Conservation (phyloP, 495 filamentous ascomycete species). For the Tuber microsphaerosporum region DNA sequence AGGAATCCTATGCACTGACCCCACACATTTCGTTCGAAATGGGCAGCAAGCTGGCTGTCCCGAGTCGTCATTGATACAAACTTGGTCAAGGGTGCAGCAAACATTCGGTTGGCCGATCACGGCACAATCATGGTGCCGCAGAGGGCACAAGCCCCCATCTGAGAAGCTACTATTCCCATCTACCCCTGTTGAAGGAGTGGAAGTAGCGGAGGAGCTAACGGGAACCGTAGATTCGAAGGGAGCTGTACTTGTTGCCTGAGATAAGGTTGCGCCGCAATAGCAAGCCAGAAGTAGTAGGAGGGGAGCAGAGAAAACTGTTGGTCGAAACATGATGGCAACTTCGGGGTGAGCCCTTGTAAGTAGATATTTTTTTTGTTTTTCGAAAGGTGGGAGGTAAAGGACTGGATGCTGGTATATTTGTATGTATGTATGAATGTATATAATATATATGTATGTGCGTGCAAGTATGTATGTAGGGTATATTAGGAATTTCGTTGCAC, state of each 20-base stretch:
- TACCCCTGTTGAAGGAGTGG: neutral
- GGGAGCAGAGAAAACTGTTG: neutral
- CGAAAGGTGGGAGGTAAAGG: neutral
- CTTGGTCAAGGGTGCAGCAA: constrained; percentile 34
- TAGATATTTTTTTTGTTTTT: constrained; percentile 1
- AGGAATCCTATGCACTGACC: neutral
- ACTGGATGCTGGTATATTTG: neutral
- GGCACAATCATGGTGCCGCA: constrained; percentile 26
- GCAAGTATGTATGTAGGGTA: neutral
- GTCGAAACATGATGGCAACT: constrained; percentile 7
- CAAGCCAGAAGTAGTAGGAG: constrained; percentile 11
- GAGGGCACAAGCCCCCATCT: constrained; percentile 11
- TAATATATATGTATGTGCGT: neutral
- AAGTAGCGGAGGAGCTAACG: constrained; percentile 16
- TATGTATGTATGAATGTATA: constrained; percentile 1
- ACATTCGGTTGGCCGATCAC: constrained; percentile 25
- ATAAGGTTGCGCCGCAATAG: constrained; percentile 3
- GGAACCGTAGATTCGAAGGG: constrained; percentile 23
- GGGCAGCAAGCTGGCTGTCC: constrained; percentile 25
- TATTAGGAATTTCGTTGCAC: neutral
- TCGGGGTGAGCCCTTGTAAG: neutral
- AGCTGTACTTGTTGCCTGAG: constrained; percentile 11
- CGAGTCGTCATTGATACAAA: constrained; percentile 28
- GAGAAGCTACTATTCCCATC: neutral
- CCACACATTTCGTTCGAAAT: constrained; percentile 30